phyloP scores from a whole-genome alignment of 1,139 yeast species.

The Scheffersomyces titani region DNA sequence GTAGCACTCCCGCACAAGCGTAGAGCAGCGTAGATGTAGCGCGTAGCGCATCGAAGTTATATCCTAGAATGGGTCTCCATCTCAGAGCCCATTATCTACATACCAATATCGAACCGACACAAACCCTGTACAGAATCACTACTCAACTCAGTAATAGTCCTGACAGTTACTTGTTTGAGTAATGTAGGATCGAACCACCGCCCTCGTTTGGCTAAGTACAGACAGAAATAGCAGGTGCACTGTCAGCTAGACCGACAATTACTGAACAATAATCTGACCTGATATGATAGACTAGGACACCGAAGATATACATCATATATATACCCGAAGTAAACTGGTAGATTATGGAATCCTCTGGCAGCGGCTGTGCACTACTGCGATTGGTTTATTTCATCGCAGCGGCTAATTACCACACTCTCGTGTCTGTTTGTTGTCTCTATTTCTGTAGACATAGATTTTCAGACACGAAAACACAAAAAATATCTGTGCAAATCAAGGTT shows the following conservation, averaged over 20 bases:
- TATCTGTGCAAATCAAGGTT: neutral
- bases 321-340: too few relatives aligned
- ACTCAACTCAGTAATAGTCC: neutral
- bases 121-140: neutral
- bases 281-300: neutral
- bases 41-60: neutral
- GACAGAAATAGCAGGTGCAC: neutral
- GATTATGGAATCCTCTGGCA: neutral
- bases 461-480: neutral
- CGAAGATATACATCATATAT: neutral
- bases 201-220: neutral
- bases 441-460: neutral
- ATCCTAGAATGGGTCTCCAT: neutral
- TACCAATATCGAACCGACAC: neutral
- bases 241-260: neutral
- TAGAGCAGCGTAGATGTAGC: neutral
- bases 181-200: neutral
- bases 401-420: neutral
- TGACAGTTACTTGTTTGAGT: neutral
- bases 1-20: too few relatives aligned
- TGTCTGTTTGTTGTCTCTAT: neutral
- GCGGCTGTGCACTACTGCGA: neutral
- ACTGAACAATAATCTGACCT: neutral
- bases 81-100: neutral
- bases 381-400: neutral